Evolutionary conservation across 148 eudicot genomes (phyloP).

Genomic region (Spergularia marina): DNA sequence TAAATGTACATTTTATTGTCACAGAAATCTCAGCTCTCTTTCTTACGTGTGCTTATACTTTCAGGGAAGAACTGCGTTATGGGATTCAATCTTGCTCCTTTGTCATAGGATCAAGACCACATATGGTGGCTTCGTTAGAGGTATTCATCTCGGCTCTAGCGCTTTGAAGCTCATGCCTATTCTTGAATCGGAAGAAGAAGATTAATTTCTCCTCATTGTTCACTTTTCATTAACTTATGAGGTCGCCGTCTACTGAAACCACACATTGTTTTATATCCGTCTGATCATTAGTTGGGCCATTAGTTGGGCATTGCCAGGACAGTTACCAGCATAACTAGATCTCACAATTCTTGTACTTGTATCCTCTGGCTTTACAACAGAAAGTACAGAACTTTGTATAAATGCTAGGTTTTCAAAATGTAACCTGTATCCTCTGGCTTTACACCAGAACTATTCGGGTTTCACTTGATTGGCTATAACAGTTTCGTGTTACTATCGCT

Average conservation of each 20-base stretch:
- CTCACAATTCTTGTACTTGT: neutral
- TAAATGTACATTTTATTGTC: neutral
- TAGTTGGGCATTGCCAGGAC: neutral
- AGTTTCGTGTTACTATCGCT: no score
- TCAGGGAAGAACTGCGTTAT: slow-evolving; percentile 93
- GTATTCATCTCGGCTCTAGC: slow-evolving; percentile 86
- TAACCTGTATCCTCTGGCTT: neutral
- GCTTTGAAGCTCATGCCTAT: slow-evolving; percentile 76
- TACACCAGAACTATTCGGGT: no score
- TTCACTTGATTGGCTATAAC: no score
- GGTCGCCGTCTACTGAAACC: neutral
- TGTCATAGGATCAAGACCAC: slow-evolving; percentile 66
- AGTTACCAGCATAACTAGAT: neutral
- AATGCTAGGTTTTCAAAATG: neutral
- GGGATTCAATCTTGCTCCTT: slow-evolving; percentile 89
- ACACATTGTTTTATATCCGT: slow-evolving; percentile 11
- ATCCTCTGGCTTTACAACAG: neutral
- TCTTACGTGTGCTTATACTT: slow-evolving; percentile 20
- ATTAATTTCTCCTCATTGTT: slow-evolving; percentile 19
- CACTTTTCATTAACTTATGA: neutral
- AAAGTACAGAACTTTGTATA: slow-evolving; percentile 10
- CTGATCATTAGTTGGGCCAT: neutral
- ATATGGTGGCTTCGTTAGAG: slow-evolving; percentile 74
- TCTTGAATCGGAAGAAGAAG: slow-evolving; percentile 63
- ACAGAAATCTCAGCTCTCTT: slow-evolving; percentile 14